Percentiles rank a stretch among this genome's conserved stretches.
Conservation (phyloP, 2,329 filamentous ascomycete genomes). For the Aspergillus luchuensis region DNA sequence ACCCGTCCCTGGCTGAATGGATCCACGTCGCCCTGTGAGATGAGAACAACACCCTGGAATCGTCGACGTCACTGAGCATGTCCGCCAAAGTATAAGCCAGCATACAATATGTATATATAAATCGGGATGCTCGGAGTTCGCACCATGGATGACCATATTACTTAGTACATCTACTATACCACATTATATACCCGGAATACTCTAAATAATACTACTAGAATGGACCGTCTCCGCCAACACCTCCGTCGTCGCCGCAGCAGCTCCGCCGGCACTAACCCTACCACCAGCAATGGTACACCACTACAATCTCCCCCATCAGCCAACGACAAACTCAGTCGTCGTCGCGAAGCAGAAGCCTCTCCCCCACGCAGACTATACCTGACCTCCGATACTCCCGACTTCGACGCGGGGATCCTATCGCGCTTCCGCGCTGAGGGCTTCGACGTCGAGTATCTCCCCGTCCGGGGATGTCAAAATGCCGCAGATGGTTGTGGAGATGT, state of each 20-base stretch:
- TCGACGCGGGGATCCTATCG: slow-evolving; percentile 54
- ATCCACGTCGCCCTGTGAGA: slow-evolving; percentile 4
- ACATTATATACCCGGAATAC: background rate
- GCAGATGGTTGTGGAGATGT: slow-evolving; percentile 13
- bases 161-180: background rate
- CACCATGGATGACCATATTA: background rate
- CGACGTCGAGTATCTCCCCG: slow-evolving; percentile 56
- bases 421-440: slow-evolving; percentile 63
- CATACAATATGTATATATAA: background rate
- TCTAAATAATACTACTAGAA: background rate
- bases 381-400: slow-evolving; percentile 39
- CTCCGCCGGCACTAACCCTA: background rate
- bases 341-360: slow-evolving; percentile 9
- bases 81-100: background rate
- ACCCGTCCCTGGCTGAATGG: slow-evolving; percentile 6
- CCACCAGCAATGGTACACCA: background rate
- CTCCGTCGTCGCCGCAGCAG: slow-evolving; percentile 21
- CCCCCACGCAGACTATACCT: slow-evolving; percentile 31
- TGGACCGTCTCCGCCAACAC: slow-evolving; percentile 21
- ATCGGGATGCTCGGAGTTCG: slow-evolving; percentile 1
- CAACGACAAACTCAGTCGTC: slow-evolving; percentile 14
- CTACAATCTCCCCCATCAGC: slow-evolving; percentile 7
- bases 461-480: slow-evolving; percentile 24
- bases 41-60: slow-evolving; percentile 15
- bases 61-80: slow-evolving; percentile 26